Evolutionary conservation across 805 yeast genomes (phyloP), one percentile per base, ranked within the genome.

Genomic region (Candida odintsovae): DNA sequence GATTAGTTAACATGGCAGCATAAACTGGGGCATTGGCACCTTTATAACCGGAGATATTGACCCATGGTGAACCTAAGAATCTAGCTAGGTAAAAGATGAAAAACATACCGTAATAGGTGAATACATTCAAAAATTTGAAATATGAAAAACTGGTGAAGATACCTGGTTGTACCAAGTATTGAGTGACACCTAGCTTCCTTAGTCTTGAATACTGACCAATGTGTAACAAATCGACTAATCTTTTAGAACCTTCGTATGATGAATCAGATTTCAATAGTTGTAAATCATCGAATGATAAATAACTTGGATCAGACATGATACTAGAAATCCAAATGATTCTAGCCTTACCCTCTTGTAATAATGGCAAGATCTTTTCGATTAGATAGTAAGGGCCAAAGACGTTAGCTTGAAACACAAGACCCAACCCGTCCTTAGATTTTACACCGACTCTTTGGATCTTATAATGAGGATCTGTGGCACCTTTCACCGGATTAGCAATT

Each of bases 321-420:
- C 95, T 84, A 3, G 95, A 83, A 35, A 94, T 80, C 97, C 97
- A 90, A 23, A 90, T 70, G 35, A 90, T 70, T 46, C 76, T 75
- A 0, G 94, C 90, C 4, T 84, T 82, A 2, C 71, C 68, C 3
- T 66, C 62, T 10, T 65, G 53, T n/a, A 90, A 66, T 33, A 79
- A 65, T 3, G 78, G 78, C 36, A 72, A 63, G 19, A 92, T 66
- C 51, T 77, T 81, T 54, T 85, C 86, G 45, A 90, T 73, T 44
- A 94, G 68, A 64, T 82, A 94, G 68, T 86, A 90, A 2, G 98
- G 98, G 0, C 96, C 96, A 67, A 94, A 88, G n/a, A 92, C 96
- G 61, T 94, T 94, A 6, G 94, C 95, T 66, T 94, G 96, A 69
- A 92, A 94, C 4, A 90, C 89, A 26, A 86, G 68, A 1, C 98